These are phyloP conservation scores for Paraurostyla sp. DNA, from an alignment of 73 alveolate species.

Conservation along the genomic window DNA sequence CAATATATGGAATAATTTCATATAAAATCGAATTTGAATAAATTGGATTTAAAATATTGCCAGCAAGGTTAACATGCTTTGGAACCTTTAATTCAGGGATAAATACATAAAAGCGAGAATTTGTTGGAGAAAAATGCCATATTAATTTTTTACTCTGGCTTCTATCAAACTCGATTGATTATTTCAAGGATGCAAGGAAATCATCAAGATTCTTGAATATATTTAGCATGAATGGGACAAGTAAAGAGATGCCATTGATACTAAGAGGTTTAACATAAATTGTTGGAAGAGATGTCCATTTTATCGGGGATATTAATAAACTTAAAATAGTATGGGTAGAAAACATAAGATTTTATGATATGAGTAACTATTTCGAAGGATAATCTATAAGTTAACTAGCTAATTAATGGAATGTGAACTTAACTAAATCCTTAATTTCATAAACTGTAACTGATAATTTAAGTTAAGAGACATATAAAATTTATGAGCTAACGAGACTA, in stretches of 20 bases:
- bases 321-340: slow-evolving; percentile 30
- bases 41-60: neutral
- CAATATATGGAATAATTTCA: neutral
- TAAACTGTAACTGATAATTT: neutral
- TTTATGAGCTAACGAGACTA: neutral
- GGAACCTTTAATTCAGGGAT: neutral
- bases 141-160: slow-evolving; percentile 26
- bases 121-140: neutral
- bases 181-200: slow-evolving; percentile 12
- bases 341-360: slow-evolving; percentile 23
- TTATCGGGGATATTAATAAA: slow-evolving; percentile 36
- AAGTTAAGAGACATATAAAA: neutral
- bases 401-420: neutral
- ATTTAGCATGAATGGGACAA: neutral
- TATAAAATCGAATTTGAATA: neutral
- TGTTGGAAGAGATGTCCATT: slow-evolving; percentile 52
- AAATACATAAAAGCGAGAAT: neutral
- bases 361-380: slow-evolving; percentile 40
- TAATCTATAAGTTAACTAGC: neutral
- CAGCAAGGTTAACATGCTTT: neutral
- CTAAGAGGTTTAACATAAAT: slow-evolving; percentile 14
- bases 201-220: slow-evolving; percentile 19
- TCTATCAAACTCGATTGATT: neutral
- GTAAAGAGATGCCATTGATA: slow-evolving; percentile 19
- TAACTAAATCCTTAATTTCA: neutral